These are phyloP conservation scores for Suillus occidentalis DNA, from an alignment of 768 basidiomycete genomes.

Conservation along the genomic window DNA sequence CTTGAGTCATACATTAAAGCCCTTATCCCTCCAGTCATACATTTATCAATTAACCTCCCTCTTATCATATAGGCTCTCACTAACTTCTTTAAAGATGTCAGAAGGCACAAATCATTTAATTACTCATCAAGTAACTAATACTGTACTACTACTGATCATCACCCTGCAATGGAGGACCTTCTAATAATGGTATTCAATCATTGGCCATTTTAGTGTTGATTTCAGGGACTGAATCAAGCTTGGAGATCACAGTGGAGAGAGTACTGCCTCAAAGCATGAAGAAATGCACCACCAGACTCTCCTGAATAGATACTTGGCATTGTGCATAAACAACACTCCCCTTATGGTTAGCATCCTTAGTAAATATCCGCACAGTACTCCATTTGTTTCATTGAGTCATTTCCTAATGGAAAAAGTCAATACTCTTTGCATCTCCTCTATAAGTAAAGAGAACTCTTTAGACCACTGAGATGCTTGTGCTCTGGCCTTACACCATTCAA, in stretches of 20 bases:
- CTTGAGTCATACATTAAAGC: neutral
- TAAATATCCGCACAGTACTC: neutral
- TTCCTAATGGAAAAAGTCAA: conserved; percentile 2
- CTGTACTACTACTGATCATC: no score
- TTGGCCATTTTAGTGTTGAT: neutral
- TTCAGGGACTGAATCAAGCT: neutral
- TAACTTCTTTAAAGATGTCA: neutral
- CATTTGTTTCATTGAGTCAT: neutral
- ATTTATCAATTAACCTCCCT: neutral
- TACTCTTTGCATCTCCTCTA: conserved; percentile 13
- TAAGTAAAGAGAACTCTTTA: conserved; percentile 11
- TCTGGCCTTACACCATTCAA: conserved; percentile 6
- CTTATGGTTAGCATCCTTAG: neutral
- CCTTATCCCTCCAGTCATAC: no score
- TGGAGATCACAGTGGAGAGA: neutral
- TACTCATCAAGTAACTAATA: neutral
- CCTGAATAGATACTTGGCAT: neutral
- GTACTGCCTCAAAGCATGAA: neutral
- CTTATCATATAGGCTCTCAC: neutral
- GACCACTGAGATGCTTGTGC: conserved; percentile 9
- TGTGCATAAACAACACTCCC: neutral
- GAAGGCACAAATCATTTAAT: neutral
- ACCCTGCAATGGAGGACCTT: no score
- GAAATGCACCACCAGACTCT: neutral
- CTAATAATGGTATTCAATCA: no score